A percentile compares a stretch with the other conserved stretches of the same genome.
Conservation (phyloP, 768 basidiomycete species). For the Macrolepiota dolichaula region DNA sequence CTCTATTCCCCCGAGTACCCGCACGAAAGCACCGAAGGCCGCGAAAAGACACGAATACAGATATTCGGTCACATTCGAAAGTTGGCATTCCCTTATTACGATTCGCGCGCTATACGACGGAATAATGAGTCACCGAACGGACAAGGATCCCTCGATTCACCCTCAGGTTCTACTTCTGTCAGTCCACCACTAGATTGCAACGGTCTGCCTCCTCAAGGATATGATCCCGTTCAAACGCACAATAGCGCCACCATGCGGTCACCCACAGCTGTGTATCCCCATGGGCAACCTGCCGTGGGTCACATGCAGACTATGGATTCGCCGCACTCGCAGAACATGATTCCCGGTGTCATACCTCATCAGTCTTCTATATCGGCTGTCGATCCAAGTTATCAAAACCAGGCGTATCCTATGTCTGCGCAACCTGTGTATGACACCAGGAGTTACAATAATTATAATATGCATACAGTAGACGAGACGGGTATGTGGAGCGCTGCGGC, state of each 20-base stretch:
- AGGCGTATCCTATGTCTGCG: conserved; percentile 12
- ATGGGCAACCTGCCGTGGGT: conserved; percentile 18
- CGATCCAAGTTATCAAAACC: conserved; percentile 16
- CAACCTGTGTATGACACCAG: conserved; percentile 33
- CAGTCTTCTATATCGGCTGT: conserved; percentile 18
- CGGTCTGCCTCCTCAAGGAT: conserved; percentile 33
- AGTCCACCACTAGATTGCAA: conserved; percentile 48
- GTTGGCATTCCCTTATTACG: conserved; percentile 80
- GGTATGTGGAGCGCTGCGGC: conserved; percentile 74
- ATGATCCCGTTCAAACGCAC: conserved; percentile 29
- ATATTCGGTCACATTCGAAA: conserved; percentile 68
- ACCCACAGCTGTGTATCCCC: conserved; percentile 16
- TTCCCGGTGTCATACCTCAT: conserved; percentile 20
- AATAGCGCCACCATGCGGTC: conserved; percentile 26
- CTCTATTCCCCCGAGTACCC: conserved; percentile 68
- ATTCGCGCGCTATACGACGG: conserved; percentile 53
- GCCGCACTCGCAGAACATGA: conserved; percentile 19
- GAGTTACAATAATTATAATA: conserved; percentile 39
- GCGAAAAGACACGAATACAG: conserved; percentile 58
- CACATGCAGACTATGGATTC: conserved; percentile 20
- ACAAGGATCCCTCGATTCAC: conserved; percentile 46
- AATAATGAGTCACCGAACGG: conserved; percentile 47
- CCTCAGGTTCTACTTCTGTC: conserved; percentile 54
- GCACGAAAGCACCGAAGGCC: conserved; percentile 40
- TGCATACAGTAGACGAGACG: conserved; percentile 56